Base-by-base conservation (phyloP, 2,329 filamentous ascomycete genomes). In the Sarocladium strictum region DNA sequence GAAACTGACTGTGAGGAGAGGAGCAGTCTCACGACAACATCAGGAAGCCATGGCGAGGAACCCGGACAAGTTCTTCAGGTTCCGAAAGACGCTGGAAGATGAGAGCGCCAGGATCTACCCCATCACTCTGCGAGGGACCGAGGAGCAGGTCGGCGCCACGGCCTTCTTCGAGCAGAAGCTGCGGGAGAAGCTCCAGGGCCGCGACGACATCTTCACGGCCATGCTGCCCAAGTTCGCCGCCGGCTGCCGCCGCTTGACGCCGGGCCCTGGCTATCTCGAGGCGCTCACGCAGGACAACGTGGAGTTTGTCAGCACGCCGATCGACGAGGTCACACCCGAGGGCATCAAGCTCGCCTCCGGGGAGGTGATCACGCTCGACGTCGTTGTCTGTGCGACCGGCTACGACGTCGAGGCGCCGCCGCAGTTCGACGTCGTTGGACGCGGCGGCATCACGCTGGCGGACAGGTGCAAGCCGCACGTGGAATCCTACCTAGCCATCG, bases 91-190 rank as follows among this genome's bases (percentile, higher is more conserved):
- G 10, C 9, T 55, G 7, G 29, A 15, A 17, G 24, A 27, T 14
- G 41, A 51, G 15, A 24, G 37, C 6, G 65, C 56, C 2, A 58
- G 59, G 1, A 64, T 75, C 53, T 60, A 75, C 17, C 65, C 64
- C 11, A 41, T 71, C 1, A 80, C 84, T 58, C 58, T 69, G 1
- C 64, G 67, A 0, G 67, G 69, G 19, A 65, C 70, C 35, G 72
- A 81, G 19, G 56, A 32, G 29, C 29, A 32, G 29, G 12, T 12
- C 7, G 63, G 1, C 63, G 79, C 15, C 75, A 80, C 1, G 64
- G 64, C 2, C 73, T 77, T 2, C 69, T 76, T 4, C 29, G 29
- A 32, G 29, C 29, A 32, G 12, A 32, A 32, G 29, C 29, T 32
- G 29, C 29, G 29, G 12, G 29, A 32, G 29, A 32, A 32, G 29